Base-by-base conservation (phyloP, 305 asterid species). In the Andrographis paniculata region DNA sequence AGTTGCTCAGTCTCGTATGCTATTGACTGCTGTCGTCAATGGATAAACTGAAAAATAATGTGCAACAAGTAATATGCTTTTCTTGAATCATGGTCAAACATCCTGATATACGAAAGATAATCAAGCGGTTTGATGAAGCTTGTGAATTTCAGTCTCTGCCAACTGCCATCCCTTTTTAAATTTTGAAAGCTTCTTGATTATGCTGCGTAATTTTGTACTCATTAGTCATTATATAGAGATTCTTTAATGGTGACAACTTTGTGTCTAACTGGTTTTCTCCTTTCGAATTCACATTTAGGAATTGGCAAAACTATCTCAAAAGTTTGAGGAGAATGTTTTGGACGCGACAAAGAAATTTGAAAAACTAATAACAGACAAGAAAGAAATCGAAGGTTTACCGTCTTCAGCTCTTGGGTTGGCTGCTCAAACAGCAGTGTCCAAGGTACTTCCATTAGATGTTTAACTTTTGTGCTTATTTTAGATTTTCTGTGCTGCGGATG, bases 271-370 rank as follows among this genome's bases (percentile, higher is more conserved):
- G 38, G 37, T 41, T 39, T 38, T 43, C 50, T 21, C 22, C 66
- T 45, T 35, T 47, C 48, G 19, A 50, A 33, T 56, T 58, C 40
- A 10, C 64, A 52, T 66, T 62, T 71, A 91, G 99, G 96, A 86
- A 60, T 56, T 86, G 65, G 78, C 95, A 47, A 86, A 91, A 58
- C 78, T 91, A 45, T 77, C 96, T 43, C 77, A 59, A 48, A 91
- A 86, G 68, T 91, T 91, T 67, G 96, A 59, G 47, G 99, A 91
- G 74, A 86, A 91, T 66, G 95, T 91, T 56, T 58, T 91, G 52
- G 99, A 91, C 79, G 84, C 95, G 30, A 91, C 99, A 42, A 91
- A 91, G 76, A 91, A 86, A 63, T 91, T 80, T 33, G 93, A 91
- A 76, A 91, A 91, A 40, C 62, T 91, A 70, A 70, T 91, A 52